Conservation (phyloP, 305 asterid species). For the Solanum hybrid region DNA sequence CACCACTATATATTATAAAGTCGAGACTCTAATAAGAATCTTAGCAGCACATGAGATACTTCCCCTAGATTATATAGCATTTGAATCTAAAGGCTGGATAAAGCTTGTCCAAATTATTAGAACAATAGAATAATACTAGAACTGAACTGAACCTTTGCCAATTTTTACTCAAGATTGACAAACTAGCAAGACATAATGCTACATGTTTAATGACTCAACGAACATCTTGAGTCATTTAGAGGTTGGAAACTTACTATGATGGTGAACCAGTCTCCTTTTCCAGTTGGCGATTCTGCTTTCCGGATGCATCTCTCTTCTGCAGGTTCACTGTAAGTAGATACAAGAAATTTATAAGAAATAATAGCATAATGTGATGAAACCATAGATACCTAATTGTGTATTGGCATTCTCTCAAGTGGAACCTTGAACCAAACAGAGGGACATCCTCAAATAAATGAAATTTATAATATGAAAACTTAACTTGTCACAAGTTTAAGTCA, state of each 20-base stretch:
- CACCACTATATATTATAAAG: neutral
- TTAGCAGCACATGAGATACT: neutral
- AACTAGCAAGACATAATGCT: neutral
- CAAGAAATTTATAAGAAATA: neutral
- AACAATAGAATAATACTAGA: neutral
- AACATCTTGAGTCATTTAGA: neutral
- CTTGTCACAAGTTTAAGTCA: neutral
- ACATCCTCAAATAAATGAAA: neutral
- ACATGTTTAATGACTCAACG: neutral
- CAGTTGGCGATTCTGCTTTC: slow-evolving; percentile 20
- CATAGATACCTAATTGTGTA: neutral
- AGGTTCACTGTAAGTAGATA: slow-evolving; percentile 28
- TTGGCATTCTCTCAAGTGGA: neutral
- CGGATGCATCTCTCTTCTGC: slow-evolving; percentile 37
- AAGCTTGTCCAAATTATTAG: neutral
- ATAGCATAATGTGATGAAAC: neutral
- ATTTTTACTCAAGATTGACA: neutral
- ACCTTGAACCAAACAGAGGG: neutral
- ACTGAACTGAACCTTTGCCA: neutral
- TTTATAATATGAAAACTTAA: neutral
- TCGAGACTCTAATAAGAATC: neutral
- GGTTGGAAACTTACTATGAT: slow-evolving; percentile 28
- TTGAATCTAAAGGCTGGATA: neutral
- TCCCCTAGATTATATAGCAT: neutral
- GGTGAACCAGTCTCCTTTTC: slow-evolving; percentile 39